Base-by-base conservation (phyloP, 169 alveolate species). In the Cyclospora cayetanensis region DNA sequence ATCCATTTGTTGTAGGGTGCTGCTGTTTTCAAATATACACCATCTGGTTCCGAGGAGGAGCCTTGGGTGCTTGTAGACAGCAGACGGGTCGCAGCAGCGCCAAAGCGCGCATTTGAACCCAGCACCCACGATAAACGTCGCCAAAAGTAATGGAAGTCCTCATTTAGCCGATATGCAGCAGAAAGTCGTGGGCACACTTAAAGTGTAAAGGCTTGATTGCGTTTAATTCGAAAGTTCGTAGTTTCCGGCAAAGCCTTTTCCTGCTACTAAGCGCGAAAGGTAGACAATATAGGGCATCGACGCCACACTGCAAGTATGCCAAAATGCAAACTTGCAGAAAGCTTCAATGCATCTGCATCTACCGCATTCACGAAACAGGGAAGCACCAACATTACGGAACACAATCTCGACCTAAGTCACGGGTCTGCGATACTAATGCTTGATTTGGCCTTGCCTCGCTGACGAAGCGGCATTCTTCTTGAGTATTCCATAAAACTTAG, bases 401-500 rank as follows among this genome's bases (percentile, higher is more conserved):
- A 50, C 60, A 11, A 50, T 18, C 9, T 50, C 60, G 60, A 11
- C 9, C 9, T 50, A 50, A 9, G 18, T 50, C 25, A 18, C 18
- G 60, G 18, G 9, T 18, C 18, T 9, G 9, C 60, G 60, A 50
- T 11, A 50, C 9, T 50, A 50, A 9, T 11, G 25, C 60, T 50
- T 50, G 60, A 50, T 11, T 50, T 50, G 25, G 25, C 18, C 18
- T 9, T 11, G 60, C 18, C 18, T 18, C 37, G 35, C 7, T 27
- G 22, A 50, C 34, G 29, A 39, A 0, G 76, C 77, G 5, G 90
- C 88, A 15, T 53, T 65, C 41, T 70, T 96, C 97, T 68, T 95
- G 93, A 63, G 96, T 96, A 65, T 86, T 12, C 99, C 99, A 93
- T 95, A 98, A 98, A 97, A 98, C 95, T 98, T 99, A 94, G 96